phyloP scores from a whole-genome alignment of 345 rosid species.

The Acer saccharum region DNA sequence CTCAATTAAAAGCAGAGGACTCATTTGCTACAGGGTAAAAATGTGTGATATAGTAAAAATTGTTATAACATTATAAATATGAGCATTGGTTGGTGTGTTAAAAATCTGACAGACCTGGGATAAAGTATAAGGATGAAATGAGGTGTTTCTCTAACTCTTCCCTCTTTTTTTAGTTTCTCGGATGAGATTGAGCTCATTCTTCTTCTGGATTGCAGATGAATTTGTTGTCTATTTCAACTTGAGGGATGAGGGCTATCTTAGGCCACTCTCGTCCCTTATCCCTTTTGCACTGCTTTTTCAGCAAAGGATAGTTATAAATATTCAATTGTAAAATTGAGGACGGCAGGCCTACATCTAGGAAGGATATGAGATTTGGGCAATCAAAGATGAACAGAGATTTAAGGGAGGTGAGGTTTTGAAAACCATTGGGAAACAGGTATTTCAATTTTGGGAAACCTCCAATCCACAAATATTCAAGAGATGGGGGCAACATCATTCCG shows the following conservation, averaged over 20 bases:
- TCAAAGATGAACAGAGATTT: neutral
- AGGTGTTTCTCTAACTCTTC: neutral
- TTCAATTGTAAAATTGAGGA: neutral
- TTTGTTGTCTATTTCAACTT: neutral
- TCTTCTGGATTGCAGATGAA: neutral
- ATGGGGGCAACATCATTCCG: no score
- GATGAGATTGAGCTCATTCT: neutral
- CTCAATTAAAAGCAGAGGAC: no score
- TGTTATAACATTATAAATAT: neutral
- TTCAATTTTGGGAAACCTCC: no score
- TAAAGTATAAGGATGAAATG: neutral
- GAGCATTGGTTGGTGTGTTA: neutral
- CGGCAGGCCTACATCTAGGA: neutral
- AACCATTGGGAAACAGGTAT: neutral
- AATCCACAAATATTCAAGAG: no score
- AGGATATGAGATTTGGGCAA: neutral
- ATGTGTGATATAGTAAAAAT: neutral
- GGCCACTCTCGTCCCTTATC: constrained; percentile 19
- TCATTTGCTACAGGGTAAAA: no score
- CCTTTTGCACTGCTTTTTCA: constrained; percentile 21
- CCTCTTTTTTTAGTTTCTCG: no score
- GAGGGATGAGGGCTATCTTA: constrained; percentile 22
- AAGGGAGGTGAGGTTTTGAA: constrained; percentile 24
- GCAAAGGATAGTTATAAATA: neutral
- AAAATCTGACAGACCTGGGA: neutral